Percentiles rank a stretch among this genome's conserved stretches.
Conservation (phyloP, 495 filamentous ascomycete species). For the Aspergillus cristatus region DNA sequence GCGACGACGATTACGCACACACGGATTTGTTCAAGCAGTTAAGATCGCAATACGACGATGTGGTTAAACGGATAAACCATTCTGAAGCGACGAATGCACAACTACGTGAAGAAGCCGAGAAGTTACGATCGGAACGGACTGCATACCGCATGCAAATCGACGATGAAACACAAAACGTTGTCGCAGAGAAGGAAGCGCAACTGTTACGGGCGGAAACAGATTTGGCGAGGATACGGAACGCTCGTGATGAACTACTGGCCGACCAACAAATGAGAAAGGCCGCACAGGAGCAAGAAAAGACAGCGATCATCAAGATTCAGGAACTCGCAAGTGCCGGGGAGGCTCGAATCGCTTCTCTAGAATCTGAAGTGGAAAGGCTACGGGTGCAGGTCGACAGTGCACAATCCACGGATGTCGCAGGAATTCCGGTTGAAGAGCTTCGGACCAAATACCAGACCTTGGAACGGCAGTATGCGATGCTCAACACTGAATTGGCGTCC, state of each 20-base stretch:
- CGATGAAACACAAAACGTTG: conserved; percentile 57
- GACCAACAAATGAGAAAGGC: conserved; percentile 74
- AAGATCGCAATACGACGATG: conserved; percentile 82
- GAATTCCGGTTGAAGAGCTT: conserved; percentile 56
- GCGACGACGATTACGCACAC: conserved; percentile 87
- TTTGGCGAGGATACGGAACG: conserved; percentile 70
- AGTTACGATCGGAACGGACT: conserved; percentile 73
- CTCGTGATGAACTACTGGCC: conserved; percentile 73
- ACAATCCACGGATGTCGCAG: conserved; percentile 30
- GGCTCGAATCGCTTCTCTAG: conserved; percentile 65
- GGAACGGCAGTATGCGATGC: conserved; percentile 67
- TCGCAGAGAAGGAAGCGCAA: conserved; percentile 71
- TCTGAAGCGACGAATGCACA: conserved; percentile 82
- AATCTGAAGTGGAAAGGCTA: conserved; percentile 70
- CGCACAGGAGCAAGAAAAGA: conserved; percentile 64
- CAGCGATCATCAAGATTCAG: conserved; percentile 56
- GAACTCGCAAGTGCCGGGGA: conserved; percentile 70
- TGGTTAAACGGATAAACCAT: conserved; percentile 83
- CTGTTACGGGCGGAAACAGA: conserved; percentile 74
- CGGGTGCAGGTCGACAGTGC: conserved; percentile 41
- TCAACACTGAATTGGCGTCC: conserved; percentile 76
- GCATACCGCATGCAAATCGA: conserved; percentile 72
- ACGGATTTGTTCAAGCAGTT: conserved; percentile 89
- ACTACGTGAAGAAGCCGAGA: conserved; percentile 75
- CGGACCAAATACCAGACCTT: conserved; percentile 61